Evolutionary conservation across 1,139 yeast species (phyloP), one percentile per base, ranked within the genome.

Genomic region (Pichia sp.): DNA sequence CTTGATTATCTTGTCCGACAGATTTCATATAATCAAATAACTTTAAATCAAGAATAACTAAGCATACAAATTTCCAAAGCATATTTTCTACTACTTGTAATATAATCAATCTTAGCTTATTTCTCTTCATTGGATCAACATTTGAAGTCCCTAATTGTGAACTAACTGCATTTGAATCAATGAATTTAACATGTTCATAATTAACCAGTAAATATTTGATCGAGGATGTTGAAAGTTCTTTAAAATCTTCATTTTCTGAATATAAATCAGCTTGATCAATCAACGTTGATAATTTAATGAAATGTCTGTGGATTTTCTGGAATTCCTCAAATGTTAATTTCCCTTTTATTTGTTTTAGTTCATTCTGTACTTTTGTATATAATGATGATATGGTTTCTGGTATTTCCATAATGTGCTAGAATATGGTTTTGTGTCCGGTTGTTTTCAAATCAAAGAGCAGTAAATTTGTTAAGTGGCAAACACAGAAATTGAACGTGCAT

Each of bases 111-210:
- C 56, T 48, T 4, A 53, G 34, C 43, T 43, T 50, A 40, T 53
- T 53, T 13, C 56, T 39, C 42, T 47, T 48, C 5, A 20, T 12
- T 18, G 52, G 26, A 4, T 41, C 32, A 3, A 41, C 48, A 40
- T 30, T 32, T 9, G 9, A 22, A 9, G 23, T n/a, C 13, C 47
- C 45, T 20, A 51, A 34, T 44, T 51, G 53, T 18, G 53, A 46
- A 36, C 50, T 44, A 7, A 51, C 48, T 4, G 54, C 56, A 35
- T 52, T 37, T 7, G 45, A 27, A 49, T 53, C 56, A 9, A 53
- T 25, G 23, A 53, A 52, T 39, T 48, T 46, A 1, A 44, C 54
- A 44, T 53, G 55, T 18, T 45, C 34, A 37, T 43, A 52, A 4
- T 29, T 27, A 2, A 48, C 40, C 3, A 47, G n/a, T 4, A 52